A percentile compares a stretch with the other conserved stretches of the same genome.
Conservation (phyloP, 129 eudicot genomes). For the Flaveria trinervia region DNA sequence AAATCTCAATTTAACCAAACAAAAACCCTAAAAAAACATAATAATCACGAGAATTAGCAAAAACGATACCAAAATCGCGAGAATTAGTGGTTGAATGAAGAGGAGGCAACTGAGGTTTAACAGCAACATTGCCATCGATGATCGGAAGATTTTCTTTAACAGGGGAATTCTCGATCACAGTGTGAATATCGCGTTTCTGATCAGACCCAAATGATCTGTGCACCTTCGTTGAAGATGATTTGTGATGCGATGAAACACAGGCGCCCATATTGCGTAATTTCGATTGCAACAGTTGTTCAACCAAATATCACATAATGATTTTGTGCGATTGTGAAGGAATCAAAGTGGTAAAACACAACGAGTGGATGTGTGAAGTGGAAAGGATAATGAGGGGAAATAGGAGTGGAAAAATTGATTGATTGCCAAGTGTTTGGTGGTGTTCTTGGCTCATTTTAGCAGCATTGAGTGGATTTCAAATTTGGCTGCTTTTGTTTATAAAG, state of each 20-base stretch:
- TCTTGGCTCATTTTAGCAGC: not conserved
- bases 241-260: constrained; percentile 33
- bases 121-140: constrained; percentile 30
- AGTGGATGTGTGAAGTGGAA: constrained; percentile 26
- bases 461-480: constrained; percentile 8
- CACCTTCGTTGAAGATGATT: not conserved
- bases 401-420: constrained; percentile 11
- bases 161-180: constrained; percentile 15
- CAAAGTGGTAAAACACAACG: not conserved
- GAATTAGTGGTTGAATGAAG: constrained; percentile 20
- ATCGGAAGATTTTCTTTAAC: constrained; percentile 27
- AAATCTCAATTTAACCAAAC: not conserved
- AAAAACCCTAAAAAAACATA: not conserved
- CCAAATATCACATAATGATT: no score
- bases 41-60: not conserved
- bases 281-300: constrained; percentile 4
- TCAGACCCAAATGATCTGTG: constrained; percentile 13
- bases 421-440: constrained; percentile 12
- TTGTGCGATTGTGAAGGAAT: no score
- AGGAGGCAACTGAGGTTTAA: constrained; percentile 41
- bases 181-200: constrained; percentile 17
- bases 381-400: not conserved
- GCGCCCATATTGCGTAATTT: constrained; percentile 27
- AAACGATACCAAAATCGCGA: constrained; percentile 32
- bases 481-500: constrained; percentile 21